Base-by-base conservation (phyloP, 495 filamentous ascomycete species). In the Podospora didyma region DNA sequence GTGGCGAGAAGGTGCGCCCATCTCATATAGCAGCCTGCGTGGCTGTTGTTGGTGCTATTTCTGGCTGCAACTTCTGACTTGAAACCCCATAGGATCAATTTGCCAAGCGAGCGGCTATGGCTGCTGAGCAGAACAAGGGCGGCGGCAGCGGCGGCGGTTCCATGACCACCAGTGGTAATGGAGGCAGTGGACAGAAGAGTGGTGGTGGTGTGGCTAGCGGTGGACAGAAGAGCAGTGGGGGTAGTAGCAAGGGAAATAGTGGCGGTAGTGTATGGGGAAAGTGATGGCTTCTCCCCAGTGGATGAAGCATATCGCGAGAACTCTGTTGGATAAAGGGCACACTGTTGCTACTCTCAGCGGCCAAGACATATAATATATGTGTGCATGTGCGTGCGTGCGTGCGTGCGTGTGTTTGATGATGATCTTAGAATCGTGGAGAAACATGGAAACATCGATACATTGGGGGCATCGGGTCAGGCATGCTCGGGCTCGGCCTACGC, bases 101-200 rank as follows among this genome's bases (percentile, higher is more conserved):
- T 49, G 65, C 68, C 24, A 71, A 63, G 50, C 70, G 75, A 17
- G 78, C 76, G n/a, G 62, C 67, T 16, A 69, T 67, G 56, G 71
- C 77, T 5, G 77, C 72, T 6, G 60, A 67, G 53, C 68, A 72
- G 23, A 69, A 77, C 54, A 67, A 66, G 42, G 61, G 39, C 39
- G 34, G 34, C 34, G 39, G 39, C 39, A 17, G 37, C 37, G 37
- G 39, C 0, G 39, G 39, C 6, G 45, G 45, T 19, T 4, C 12
- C 16, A 19, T 7, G 10, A 22, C 11, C 42, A 21, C 11, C 42
- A 46, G 42, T 2, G n/a, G 45, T 19, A 47, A 19, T 19, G 11
- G 20, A 5, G 22, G 20, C 45, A 16, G 17, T 19, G 45, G 45
- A 5, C 19, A 47, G 45, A 47, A 47, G 20, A 47, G 3, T 22